phyloP scores from a whole-genome alignment of 495 filamentous ascomycete species.

The Baudoinia panamericana region DNA sequence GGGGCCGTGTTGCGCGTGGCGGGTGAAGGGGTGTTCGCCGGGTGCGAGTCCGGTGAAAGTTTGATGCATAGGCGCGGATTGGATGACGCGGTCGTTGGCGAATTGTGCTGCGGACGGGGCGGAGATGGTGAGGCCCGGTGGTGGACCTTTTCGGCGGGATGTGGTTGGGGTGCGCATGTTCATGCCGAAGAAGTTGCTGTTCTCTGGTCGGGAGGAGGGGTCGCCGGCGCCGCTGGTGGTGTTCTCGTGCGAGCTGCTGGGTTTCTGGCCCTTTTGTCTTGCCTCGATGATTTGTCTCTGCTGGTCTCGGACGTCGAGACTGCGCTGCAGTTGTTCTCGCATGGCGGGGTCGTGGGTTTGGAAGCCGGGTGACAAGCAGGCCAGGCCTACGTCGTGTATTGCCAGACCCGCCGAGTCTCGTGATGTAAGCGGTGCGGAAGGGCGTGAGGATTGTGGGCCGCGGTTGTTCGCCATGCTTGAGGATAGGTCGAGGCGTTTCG shows the following conservation, averaged over 20 bases:
- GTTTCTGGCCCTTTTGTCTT: constrained; percentile 69
- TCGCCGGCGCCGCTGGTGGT: no score
- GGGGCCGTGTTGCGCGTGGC: constrained; percentile 73
- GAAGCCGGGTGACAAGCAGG: constrained; percentile 90
- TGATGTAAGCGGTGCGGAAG: constrained; percentile 65
- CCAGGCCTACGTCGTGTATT: constrained; percentile 87
- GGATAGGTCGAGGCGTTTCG: constrained; percentile 74
- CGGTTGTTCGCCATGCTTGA: constrained; percentile 39
- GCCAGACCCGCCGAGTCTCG: constrained; percentile 56
- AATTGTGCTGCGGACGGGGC: constrained; percentile 92
- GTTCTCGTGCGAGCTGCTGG: constrained; percentile 51
- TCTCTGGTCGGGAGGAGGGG: constrained; percentile 38
- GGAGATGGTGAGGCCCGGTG: constrained; percentile 87
- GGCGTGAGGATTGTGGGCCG: constrained; percentile 42
- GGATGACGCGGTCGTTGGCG: constrained; percentile 88
- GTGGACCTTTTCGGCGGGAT: constrained; percentile 59
- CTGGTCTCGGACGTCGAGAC: constrained; percentile 84
- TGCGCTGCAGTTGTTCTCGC: constrained; percentile 88
- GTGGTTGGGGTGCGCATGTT: constrained; percentile 49
- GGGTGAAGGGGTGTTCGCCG: constrained; percentile 47
- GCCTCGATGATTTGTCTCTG: constrained; percentile 91
- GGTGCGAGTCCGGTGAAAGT: constrained; percentile 79
- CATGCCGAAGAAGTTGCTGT: constrained; percentile 36
- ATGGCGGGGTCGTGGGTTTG: constrained; percentile 91
- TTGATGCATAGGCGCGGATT: constrained; percentile 91